A percentile compares a stretch with the other conserved stretches of the same genome.
These are phyloP conservation scores for Chytriomyces hyalinus DNA, from an alignment of 192 early-diverging fungal genomes.

Conservation along the genomic window DNA sequence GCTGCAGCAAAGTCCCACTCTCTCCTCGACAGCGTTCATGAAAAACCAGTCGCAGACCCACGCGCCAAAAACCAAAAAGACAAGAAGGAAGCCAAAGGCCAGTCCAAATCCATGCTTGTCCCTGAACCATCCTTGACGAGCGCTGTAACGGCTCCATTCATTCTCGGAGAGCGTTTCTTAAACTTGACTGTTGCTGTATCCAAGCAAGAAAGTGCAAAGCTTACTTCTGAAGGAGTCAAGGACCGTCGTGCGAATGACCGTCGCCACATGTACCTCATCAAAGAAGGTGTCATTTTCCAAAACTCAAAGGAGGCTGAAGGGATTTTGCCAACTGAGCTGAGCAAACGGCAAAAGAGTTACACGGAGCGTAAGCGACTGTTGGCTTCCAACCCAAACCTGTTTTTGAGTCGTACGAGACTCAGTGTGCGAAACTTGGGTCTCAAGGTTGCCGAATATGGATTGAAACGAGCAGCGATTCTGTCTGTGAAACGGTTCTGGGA, in stretches of 20 bases:
- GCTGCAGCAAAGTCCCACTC: conserved; percentile 63
- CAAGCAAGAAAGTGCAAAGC: conserved; percentile 66
- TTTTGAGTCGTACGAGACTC: conserved; percentile 85
- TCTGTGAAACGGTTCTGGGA: conserved; percentile 59
- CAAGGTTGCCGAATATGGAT: conserved; percentile 71
- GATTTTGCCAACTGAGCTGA: conserved; percentile 73
- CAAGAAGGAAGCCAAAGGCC: conserved; percentile 59
- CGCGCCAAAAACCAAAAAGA: conserved; percentile 49
- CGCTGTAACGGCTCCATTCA: conserved; percentile 66
- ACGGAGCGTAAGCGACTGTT: conserved; percentile 80
- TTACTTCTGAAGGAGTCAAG: conserved; percentile 65
- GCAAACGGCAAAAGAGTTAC: conserved; percentile 85
- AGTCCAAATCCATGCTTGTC: conserved; percentile 66
- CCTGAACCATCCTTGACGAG: conserved; percentile 67
- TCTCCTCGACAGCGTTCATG: conserved; percentile 33
- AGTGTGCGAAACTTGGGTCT: conserved; percentile 85
- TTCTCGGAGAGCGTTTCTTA: conserved; percentile 81
- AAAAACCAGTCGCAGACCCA: conserved; percentile 23
- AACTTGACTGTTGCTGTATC: conserved; percentile 82
- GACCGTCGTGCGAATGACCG: conserved; percentile 76
- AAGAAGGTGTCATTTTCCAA: conserved; percentile 89
- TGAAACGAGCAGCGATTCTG: conserved; percentile 53
- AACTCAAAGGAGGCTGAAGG: conserved; percentile 76
- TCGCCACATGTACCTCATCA: conserved; percentile 87
- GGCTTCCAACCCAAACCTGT: conserved; percentile 85